phyloP scores from a whole-genome alignment of 1,284 basidiomycete genomes.

The Cryptococcus floricola region DNA sequence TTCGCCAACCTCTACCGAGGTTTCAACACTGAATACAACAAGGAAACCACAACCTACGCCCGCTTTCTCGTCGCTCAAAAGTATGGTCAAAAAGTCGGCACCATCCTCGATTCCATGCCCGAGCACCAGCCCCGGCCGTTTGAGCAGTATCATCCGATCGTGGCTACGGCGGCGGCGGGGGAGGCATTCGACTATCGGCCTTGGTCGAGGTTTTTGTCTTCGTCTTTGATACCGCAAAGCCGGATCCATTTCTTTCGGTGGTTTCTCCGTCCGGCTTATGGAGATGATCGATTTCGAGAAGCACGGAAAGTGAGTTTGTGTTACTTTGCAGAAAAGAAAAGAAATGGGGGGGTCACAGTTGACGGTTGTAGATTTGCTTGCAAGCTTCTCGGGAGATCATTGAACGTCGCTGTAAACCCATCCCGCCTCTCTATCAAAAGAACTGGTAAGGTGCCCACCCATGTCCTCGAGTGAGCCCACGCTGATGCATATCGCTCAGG shows the following conservation, averaged over 20 bases:
- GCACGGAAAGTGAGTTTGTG: slow-evolving; percentile 15
- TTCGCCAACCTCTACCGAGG: slow-evolving; percentile 1
- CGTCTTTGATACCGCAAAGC: slow-evolving; percentile 4
- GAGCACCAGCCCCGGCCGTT: slow-evolving; percentile 6
- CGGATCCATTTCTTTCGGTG: slow-evolving; percentile 16
- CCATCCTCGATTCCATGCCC: slow-evolving; percentile 7
- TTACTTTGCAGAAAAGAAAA: too few relatives aligned
- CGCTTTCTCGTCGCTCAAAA: slow-evolving; percentile 11
- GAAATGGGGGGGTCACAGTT: not conserved
- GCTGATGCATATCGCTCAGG: not conserved
- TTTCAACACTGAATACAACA: slow-evolving; percentile 11
- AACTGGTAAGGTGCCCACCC: slow-evolving; percentile 17
- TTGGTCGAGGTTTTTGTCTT: slow-evolving; percentile 14
- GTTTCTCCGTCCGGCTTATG: slow-evolving; percentile 25
- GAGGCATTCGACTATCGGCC: slow-evolving; percentile 10
- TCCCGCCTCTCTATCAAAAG: slow-evolving; percentile 31
- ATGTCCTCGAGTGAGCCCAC: not conserved
- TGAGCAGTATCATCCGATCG: slow-evolving; percentile 6
- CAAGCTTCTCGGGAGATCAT: slow-evolving; percentile 27
- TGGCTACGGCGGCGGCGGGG: not conserved
- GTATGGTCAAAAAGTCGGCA: slow-evolving; percentile 7
- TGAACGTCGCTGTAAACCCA: slow-evolving; percentile 18
- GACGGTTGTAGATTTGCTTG: slow-evolving; percentile 16
- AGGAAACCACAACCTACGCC: slow-evolving; percentile 6
- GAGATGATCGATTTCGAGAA: slow-evolving; percentile 24